Conservation (phyloP, 148 eudicot genomes). For the Rhododendron henanense region DNA sequence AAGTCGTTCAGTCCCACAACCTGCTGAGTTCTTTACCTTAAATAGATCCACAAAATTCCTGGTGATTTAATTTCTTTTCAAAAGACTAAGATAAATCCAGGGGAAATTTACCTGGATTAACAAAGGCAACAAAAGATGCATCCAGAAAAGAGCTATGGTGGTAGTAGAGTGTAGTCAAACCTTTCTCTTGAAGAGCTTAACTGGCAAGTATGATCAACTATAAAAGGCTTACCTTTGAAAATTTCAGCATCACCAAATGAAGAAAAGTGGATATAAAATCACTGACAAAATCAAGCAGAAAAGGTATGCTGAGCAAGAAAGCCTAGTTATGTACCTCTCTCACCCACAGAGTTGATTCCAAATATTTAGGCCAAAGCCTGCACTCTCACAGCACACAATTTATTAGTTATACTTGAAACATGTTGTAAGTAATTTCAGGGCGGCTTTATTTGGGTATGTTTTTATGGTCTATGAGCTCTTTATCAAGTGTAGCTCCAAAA, state of each 20-base stretch:
- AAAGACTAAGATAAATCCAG: not conserved
- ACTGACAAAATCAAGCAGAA: not conserved
- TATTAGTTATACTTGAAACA: not conserved
- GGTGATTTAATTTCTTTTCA: not conserved
- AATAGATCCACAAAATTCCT: not conserved
- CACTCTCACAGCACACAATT: not conserved
- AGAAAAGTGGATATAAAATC: not conserved
- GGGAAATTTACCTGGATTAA: not conserved
- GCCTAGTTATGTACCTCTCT: not conserved
- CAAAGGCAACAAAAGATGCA: not conserved
- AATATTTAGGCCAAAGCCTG: not conserved
- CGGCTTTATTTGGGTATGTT: not conserved
- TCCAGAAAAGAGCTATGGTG: not conserved
- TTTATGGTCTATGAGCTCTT: not conserved
- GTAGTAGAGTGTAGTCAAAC: not conserved
- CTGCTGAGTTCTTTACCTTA: constrained; percentile 6
- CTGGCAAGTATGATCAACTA: not conserved
- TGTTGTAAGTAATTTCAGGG: not conserved
- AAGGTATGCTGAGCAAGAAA: not conserved
- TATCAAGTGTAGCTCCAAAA: not conserved
- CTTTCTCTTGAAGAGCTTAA: not conserved
- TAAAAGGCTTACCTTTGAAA: not conserved
- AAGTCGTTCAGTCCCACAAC: constrained; percentile 6
- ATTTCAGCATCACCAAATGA: not conserved
- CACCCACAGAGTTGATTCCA: not conserved